Conservation (phyloP, 805 yeast genomes). For the Candida pseudofarinosa region DNA sequence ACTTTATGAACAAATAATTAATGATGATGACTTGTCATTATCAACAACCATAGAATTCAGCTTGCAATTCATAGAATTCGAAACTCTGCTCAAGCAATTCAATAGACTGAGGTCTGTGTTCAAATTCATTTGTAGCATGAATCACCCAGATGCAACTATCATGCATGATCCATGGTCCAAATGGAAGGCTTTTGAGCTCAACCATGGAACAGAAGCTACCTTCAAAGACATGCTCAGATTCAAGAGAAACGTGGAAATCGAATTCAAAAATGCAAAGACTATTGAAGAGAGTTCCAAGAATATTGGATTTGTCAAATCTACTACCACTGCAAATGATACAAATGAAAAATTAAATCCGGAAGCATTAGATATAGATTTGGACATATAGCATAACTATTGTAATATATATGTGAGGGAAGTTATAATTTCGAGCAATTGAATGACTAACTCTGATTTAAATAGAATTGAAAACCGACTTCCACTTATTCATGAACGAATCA, state of each 20-base stretch:
- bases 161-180: conserved; percentile 45
- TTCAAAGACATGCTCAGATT: conserved; percentile 69
- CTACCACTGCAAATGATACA: conserved; percentile 4
- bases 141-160: conserved; percentile 16
- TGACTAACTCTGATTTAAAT: conserved; percentile 12
- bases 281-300: conserved; percentile 23
- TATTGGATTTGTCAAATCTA: conserved; percentile 48
- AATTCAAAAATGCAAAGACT: conserved; percentile 12
- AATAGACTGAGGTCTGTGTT: conserved; percentile 61
- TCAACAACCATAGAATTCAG: conserved; percentile 32
- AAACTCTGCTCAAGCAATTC: conserved; percentile 47
- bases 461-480: conserved; percentile 27
- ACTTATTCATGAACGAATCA: conserved; percentile 34
- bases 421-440: neutral
- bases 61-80: conserved; percentile 54
- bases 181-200: conserved; percentile 75
- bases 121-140: conserved; percentile 30
- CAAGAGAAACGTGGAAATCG: conserved; percentile 41
- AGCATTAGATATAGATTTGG: conserved; percentile 56
- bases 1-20: conserved; percentile 42
- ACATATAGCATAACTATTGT: conserved; percentile 12
- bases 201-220: conserved; percentile 64
- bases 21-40: conserved; percentile 41
- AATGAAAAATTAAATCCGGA: conserved; percentile 45
- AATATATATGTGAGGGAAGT: too few species aligned